Evolutionary conservation across 139 green algal genomes (phyloP), one percentile per base, ranked within the genome.

Genomic region (Micromonas commoda): DNA sequence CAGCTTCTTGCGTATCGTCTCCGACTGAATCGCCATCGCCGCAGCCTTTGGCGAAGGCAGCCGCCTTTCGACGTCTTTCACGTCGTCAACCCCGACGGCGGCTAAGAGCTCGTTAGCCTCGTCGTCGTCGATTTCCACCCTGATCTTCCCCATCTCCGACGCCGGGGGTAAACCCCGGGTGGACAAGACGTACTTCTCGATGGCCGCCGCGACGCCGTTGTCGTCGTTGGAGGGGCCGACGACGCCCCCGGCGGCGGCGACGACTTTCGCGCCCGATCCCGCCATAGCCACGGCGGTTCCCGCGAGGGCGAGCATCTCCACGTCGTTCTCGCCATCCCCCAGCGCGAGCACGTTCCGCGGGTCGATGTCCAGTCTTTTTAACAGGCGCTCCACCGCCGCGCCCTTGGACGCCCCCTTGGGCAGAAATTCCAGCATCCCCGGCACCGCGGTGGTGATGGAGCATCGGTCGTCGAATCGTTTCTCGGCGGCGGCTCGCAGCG

Each of bases 221-320:
- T 94, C 84, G 60, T 98, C 90, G 35, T 98, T 93, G 71, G 78
- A 87, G 0, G 83, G 80, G n/a, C 53, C 94, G 81, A 97, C 89
- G 0, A 88, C 94, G n/a, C n/a, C n/a, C n/a, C n/a, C n/a, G 5
- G 98, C 86, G 13, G 93, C 95, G 39, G 87, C 90, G 0, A 93
- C 84, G 61, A 98, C 88, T 34, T 98, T 93, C 67, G 77, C 86
- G 6, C 13, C 39, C 1, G 28, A 20, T 19, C 39, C 39, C 3
- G 91, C 94, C 93, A 98, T 98, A 1, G 93, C 94, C n/a, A 98
- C 85, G 0, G 93, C 94, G 16, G 95, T 31, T 2, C 93, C 94
- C 5, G 82, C 91, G 24, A 81, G 77, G 72, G 89, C 26, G 20
- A 98, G 79, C 83, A 97, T 88, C 23, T 91, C 84, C 52, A 93